Evolutionary conservation across 805 yeast species (phyloP), one percentile per base, ranked within the genome.

Genomic region (Cyberlindnera americana): DNA sequence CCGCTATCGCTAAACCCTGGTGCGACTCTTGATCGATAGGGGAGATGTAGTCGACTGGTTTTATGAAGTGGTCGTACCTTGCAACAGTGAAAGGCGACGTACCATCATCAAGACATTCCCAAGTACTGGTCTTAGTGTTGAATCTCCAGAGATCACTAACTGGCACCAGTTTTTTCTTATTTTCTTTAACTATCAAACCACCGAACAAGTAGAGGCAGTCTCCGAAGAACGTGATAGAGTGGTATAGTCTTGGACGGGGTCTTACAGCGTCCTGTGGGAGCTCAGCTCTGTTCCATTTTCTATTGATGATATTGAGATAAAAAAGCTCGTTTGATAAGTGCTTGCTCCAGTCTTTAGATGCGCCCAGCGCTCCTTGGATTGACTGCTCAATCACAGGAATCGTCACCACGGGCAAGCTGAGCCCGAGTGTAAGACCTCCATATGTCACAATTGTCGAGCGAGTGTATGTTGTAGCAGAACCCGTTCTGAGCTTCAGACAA

Each of bases 111-210:
- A 81, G 53, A 34, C 77, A 67, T 1, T 54, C 53, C 91, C 93
- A 84, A 10, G 57, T 57, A 37, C 65, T 67, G 4, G 72, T 61
- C 27, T 66, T 69, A 29, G 80, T 57, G 54, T 80, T 73, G 48
- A 81, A 77, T 49, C 72, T 72, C 91, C 93, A 85, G 19, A 82
- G 59, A 49, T 85, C 93, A 50, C 80, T 80, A 6, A 72, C 56
- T 0, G 85, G 76, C 11, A 58, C 54, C 13, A 72, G 46, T 34
- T 65, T 67, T 35, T 65, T 59, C 6, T 53, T 57, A 29, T 57
- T 56, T 25, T 60, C 58, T 31, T 66, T 63, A 8, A 75, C 61
- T 0, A 64, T 58, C 21, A 84, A 55, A 1, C 95, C 95, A 21
- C 95, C 93, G 53, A 72, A 77, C 3, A 82, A 50, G 54, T 73